Conservation (phyloP, 352 stramenopile genomes). For the Phytophthora crassamura region DNA sequence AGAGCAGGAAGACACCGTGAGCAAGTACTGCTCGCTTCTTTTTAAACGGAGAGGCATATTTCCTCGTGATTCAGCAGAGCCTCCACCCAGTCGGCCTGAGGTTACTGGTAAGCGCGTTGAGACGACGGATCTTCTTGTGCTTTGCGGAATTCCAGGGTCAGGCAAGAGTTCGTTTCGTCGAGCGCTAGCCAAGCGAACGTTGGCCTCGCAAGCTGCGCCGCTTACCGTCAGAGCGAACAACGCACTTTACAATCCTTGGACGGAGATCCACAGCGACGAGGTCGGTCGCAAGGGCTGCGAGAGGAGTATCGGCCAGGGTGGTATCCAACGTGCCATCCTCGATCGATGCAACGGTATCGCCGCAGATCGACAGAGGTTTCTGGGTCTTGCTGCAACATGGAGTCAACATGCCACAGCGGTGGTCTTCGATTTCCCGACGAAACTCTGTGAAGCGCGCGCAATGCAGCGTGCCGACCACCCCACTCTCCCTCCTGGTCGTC, state of each 20-base stretch:
- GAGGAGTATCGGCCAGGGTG: conserved; percentile 31
- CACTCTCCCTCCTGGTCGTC: conserved; percentile 49
- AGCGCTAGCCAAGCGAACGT: conserved; percentile 48
- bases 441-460: conserved; percentile 55
- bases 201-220: conserved; percentile 15
- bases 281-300: conserved; percentile 45
- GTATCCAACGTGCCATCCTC: conserved; percentile 51
- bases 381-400: conserved; percentile 56
- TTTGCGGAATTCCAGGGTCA: conserved; percentile 64
- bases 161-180: conserved; percentile 70
- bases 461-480: conserved; percentile 53
- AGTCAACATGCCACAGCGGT: conserved; percentile 60
- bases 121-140: conserved; percentile 54
- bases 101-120: conserved; percentile 39
- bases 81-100: conserved; percentile 39
- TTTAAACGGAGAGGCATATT: conserved; percentile 62
- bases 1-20: conserved; percentile 56
- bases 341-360: conserved; percentile 65
- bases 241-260: conserved; percentile 32
- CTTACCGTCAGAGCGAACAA: conserved; percentile 13
- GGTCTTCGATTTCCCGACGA: conserved; percentile 59
- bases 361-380: conserved; percentile 50
- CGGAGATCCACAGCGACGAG: conserved; percentile 62
- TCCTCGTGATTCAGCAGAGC: conserved; percentile 33
- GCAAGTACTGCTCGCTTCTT: conserved; percentile 56